These are phyloP conservation scores for Dactylellina parvicollis DNA, from an alignment of 2,329 filamentous ascomycete species.

Conservation along the genomic window DNA sequence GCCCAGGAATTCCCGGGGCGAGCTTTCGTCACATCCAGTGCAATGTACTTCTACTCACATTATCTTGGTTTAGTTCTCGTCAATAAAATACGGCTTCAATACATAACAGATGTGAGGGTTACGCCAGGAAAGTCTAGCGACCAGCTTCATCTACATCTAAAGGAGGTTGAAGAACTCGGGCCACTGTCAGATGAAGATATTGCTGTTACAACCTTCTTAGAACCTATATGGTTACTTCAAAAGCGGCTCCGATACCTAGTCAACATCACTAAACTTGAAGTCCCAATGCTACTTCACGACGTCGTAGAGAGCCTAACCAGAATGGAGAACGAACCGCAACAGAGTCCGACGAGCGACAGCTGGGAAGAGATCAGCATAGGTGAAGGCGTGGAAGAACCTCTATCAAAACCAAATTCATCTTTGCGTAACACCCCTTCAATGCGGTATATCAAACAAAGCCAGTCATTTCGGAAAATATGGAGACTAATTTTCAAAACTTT, in stretches of 20 bases:
- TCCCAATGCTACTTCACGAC: constrained; percentile 73
- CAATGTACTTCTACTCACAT: constrained; percentile 96
- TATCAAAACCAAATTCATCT: background rate
- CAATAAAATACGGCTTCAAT: constrained; percentile 77
- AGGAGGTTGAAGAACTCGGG: constrained; percentile 60
- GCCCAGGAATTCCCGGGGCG: constrained; percentile 82
- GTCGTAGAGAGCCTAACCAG: constrained; percentile 77
- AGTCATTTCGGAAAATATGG: background rate
- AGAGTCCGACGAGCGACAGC: constrained; percentile 81
- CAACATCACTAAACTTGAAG: constrained; percentile 66
- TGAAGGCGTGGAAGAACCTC: constrained; percentile 56
- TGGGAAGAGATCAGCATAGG: constrained; percentile 80
- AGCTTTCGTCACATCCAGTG: constrained; percentile 84
- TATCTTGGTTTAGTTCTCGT: constrained; percentile 90
- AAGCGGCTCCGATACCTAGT: constrained; percentile 85
- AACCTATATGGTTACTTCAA: constrained; percentile 83
- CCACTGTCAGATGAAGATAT: constrained; percentile 75
- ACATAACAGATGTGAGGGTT: constrained; percentile 86
- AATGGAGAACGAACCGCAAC: constrained; percentile 72
- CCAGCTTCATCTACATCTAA: constrained; percentile 81
- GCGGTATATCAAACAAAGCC: constrained; percentile 49
- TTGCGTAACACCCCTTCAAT: constrained; percentile 14
- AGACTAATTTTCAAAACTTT: background rate
- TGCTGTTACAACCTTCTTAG: constrained; percentile 91
- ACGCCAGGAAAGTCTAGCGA: constrained; percentile 91